Percentiles rank a stretch among this genome's conserved stretches.
phyloP scores from a whole-genome alignment of 495 filamentous ascomycete species.

The Penicillium robsamsonii region DNA sequence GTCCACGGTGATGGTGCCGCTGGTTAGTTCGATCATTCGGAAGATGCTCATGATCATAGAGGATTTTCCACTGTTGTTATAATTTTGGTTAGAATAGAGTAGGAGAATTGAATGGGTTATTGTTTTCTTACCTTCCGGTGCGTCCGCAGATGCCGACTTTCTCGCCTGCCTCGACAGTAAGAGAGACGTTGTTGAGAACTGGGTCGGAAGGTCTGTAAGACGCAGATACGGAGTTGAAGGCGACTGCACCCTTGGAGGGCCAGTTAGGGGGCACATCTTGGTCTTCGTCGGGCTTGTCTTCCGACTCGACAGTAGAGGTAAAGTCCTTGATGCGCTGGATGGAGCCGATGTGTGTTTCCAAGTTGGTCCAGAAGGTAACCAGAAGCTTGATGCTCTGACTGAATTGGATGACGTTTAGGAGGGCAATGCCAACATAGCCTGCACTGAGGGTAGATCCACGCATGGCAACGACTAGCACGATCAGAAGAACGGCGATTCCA shows the following conservation, averaged over 20 bases:
- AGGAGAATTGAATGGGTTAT: background rate
- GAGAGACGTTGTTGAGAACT: slow-evolving; percentile 50
- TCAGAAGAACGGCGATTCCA: slow-evolving; percentile 48
- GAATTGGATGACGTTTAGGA: slow-evolving; percentile 58
- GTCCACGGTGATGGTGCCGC: slow-evolving; percentile 48
- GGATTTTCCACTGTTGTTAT: slow-evolving; percentile 44
- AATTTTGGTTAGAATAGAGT: slow-evolving; percentile 1
- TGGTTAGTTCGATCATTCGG: slow-evolving; percentile 49
- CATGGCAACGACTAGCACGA: slow-evolving; percentile 44
- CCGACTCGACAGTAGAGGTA: slow-evolving; percentile 45
- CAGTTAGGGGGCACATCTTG: slow-evolving; percentile 41
- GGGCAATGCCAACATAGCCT: slow-evolving; percentile 56
- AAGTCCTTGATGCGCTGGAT: slow-evolving; percentile 59
- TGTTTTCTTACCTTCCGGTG: slow-evolving; percentile 41
- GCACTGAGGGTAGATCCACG: slow-evolving; percentile 41
- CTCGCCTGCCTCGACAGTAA: slow-evolving; percentile 53
- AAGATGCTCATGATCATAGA: slow-evolving; percentile 53
- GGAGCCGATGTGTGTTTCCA: slow-evolving; percentile 58
- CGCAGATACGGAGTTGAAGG: slow-evolving; percentile 45
- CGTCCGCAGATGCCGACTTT: slow-evolving; percentile 56
- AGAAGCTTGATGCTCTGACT: slow-evolving; percentile 50
- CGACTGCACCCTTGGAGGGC: slow-evolving; percentile 52
- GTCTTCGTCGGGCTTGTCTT: slow-evolving; percentile 46
- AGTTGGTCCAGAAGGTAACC: slow-evolving; percentile 55
- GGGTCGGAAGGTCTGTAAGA: slow-evolving; percentile 41